A percentile compares a stretch with the other conserved stretches of the same genome.
These are phyloP conservation scores for Rhodotorula taiwanensis DNA, from an alignment of 768 basidiomycete species.

Conservation along the genomic window DNA sequence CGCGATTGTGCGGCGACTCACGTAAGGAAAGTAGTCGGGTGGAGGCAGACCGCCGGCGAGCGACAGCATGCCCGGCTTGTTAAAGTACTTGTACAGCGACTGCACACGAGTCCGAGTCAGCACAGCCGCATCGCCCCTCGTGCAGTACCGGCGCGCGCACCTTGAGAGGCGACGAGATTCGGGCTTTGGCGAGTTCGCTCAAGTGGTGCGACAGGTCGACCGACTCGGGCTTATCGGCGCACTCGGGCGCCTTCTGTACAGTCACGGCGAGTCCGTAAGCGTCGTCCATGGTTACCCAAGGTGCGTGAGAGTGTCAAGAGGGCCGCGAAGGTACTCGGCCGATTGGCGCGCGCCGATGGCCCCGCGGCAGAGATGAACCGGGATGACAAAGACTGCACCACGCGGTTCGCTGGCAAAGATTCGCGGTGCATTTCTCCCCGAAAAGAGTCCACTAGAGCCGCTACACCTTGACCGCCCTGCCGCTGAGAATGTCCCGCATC, in stretches of 20 bases:
- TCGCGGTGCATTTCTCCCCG: too few relatives aligned
- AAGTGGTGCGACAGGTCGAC: conserved; percentile 36
- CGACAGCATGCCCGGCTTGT: conserved; percentile 47
- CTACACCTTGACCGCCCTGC: conserved; percentile 7
- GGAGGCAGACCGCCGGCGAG: conserved; percentile 68
- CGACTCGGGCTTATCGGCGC: conserved; percentile 7
- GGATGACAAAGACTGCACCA: too few relatives aligned
- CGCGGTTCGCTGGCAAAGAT: too few relatives aligned
- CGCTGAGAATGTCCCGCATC: conserved; percentile 10
- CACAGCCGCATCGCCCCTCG: not conserved
- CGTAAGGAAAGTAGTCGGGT: conserved; percentile 54
- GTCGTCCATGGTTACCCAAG: conserved; percentile 1
- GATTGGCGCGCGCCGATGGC: not conserved
- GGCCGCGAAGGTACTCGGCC: not conserved
- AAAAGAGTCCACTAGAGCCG: too few relatives aligned
- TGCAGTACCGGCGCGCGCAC: not conserved
- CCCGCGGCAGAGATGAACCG: too few relatives aligned
- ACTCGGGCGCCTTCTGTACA: too few relatives aligned
- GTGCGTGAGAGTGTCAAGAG: not conserved
- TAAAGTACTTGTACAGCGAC: conserved; percentile 31
- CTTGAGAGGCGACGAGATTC: conserved; percentile 33
- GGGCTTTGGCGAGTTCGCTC: conserved; percentile 16
- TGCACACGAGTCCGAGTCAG: not conserved
- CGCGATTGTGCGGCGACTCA: conserved; percentile 1
- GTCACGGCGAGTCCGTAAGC: not conserved